These are phyloP conservation scores for Pyrenopolyporus hunteri DNA, from an alignment of 495 filamentous ascomycete species.

Conservation along the genomic window DNA sequence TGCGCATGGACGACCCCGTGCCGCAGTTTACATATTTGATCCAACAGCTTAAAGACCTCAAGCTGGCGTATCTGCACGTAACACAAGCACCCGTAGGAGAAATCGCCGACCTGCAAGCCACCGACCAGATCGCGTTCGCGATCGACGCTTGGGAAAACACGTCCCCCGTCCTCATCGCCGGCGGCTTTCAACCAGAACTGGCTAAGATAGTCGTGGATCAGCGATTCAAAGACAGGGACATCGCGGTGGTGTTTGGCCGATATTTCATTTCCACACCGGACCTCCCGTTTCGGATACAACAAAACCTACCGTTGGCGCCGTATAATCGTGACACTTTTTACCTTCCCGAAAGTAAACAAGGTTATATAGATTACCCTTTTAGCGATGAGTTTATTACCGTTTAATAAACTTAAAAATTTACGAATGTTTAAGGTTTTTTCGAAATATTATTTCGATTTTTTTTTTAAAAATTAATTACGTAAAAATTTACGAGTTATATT, in stretches of 20 bases:
- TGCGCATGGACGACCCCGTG: slow-evolving; percentile 57
- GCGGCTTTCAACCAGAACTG: slow-evolving; percentile 31
- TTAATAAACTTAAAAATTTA: too few relatives aligned
- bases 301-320: slow-evolving; percentile 55
- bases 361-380: slow-evolving; percentile 67
- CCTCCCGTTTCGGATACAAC: slow-evolving; percentile 61
- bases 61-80: slow-evolving; percentile 68
- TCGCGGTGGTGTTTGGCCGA: slow-evolving; percentile 60
- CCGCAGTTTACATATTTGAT: slow-evolving; percentile 64
- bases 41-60: slow-evolving; percentile 52
- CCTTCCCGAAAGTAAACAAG: slow-evolving; percentile 47
- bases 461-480: too few relatives aligned
- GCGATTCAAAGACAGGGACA: slow-evolving; percentile 56
- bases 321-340: slow-evolving; percentile 68
- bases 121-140: slow-evolving; percentile 31
- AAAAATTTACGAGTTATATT: too few relatives aligned
- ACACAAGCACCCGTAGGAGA: slow-evolving; percentile 54
- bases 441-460: too few relatives aligned
- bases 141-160: slow-evolving; percentile 34
- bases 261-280: slow-evolving; percentile 73
- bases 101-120: background rate
- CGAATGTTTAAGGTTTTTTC: too few relatives aligned
- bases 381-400: slow-evolving; percentile 38
- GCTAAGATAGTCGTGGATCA: slow-evolving; percentile 56
- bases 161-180: slow-evolving; percentile 37